phyloP scores from a whole-genome alignment of 257 asterid species.

The Agastache rugosa region DNA sequence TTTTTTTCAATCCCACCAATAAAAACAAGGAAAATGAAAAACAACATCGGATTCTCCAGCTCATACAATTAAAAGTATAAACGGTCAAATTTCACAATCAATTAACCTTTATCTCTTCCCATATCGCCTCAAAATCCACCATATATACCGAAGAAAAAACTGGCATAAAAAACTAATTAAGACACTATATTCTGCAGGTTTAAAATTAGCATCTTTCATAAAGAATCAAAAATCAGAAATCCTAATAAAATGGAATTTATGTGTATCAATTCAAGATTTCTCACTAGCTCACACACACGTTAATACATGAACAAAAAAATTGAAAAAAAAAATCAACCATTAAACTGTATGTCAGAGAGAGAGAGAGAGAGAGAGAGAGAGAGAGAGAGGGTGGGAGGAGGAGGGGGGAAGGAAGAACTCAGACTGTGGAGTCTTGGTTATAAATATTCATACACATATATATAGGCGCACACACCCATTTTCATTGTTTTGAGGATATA shows the following conservation, averaged over 20 bases:
- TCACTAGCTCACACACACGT: neutral
- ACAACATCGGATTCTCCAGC: conserved; percentile 11
- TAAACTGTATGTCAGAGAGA: neutral
- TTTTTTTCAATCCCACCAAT: conserved; percentile 18
- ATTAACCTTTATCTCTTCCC: conserved; percentile 35
- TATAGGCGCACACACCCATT: neutral
- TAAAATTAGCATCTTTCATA: conserved; percentile 32
- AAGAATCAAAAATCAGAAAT: neutral
- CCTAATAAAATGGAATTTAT: neutral
- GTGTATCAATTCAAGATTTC: neutral
- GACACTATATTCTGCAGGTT: neutral
- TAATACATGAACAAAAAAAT: neutral
- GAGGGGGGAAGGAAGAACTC: too few species aligned
- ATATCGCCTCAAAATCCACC: conserved; percentile 31
- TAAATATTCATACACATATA: neutral
- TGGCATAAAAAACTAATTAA: neutral
- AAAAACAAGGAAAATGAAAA: neutral
- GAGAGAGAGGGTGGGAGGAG: too few species aligned
- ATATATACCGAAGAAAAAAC: neutral
- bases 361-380: neutral
- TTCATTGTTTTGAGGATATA: neutral
- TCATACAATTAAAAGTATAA: conserved; percentile 4
- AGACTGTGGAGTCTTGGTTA: conserved; percentile 32
- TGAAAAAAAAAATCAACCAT: too few species aligned
- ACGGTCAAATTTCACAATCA: conserved; percentile 21